A percentile compares a stretch with the other conserved stretches of the same genome.
phyloP scores from a whole-genome alignment of 2,329 filamentous ascomycete genomes.

The Arthrobotrys conoides region DNA sequence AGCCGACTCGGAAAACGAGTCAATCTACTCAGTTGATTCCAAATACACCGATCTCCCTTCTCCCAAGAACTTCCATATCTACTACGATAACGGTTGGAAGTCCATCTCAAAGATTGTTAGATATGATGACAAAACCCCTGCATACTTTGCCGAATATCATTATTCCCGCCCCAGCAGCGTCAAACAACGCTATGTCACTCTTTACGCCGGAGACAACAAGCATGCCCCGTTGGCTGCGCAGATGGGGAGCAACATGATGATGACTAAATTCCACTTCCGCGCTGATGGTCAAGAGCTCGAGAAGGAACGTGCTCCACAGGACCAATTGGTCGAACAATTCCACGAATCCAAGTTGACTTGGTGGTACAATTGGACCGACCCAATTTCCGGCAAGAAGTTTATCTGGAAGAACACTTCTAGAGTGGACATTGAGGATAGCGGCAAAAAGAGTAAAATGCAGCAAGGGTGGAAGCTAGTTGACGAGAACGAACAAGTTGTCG shows the following conservation, averaged over 20 bases:
- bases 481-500: slow-evolving; percentile 35
- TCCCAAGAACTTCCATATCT: slow-evolving; percentile 39
- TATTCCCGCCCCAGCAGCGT: slow-evolving; percentile 44
- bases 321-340: slow-evolving; percentile 29
- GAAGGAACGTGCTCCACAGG: not conserved
- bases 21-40: slow-evolving; percentile 40
- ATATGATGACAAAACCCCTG: slow-evolving; percentile 40
- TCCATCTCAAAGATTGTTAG: slow-evolving; percentile 24
- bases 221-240: slow-evolving; percentile 18
- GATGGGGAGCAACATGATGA: slow-evolving; percentile 47
- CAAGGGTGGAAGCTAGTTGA: slow-evolving; percentile 40
- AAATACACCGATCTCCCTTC: not conserved
- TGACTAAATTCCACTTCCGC: slow-evolving; percentile 55
- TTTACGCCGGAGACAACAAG: slow-evolving; percentile 27
- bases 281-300: slow-evolving; percentile 25
- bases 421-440: slow-evolving; percentile 35
- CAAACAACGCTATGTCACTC: slow-evolving; percentile 50
- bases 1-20: slow-evolving; percentile 37
- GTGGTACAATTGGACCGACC: slow-evolving; percentile 30
- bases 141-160: slow-evolving; percentile 52
- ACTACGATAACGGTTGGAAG: slow-evolving; percentile 10
- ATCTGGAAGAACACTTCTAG: slow-evolving; percentile 50
- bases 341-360: slow-evolving; percentile 32
- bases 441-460: slow-evolving; percentile 23
- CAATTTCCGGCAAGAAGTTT: slow-evolving; percentile 15